Evolutionary conservation across 441 rosid species (phyloP).

Genomic region (Manihot esculenta): DNA sequence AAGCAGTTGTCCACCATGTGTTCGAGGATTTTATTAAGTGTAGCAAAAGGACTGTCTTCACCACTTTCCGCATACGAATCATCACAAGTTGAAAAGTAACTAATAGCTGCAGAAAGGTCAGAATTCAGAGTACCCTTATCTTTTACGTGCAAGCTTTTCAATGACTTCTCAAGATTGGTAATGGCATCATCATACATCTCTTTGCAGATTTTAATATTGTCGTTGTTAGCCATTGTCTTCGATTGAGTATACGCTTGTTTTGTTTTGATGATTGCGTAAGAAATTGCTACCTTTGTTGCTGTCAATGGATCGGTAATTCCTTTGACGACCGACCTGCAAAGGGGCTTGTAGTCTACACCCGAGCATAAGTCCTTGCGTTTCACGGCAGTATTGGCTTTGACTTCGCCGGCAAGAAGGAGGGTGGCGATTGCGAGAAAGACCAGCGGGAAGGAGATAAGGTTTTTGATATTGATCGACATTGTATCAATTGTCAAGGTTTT

Average conservation of each 20-base stretch:
- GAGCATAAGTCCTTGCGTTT: constrained; percentile 24
- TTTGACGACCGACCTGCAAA: constrained; percentile 32
- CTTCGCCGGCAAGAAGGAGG: constrained; percentile 18
- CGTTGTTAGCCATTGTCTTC: not conserved
- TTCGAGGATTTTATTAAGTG: not conserved
- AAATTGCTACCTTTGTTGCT: constrained; percentile 31
- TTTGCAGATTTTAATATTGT: not conserved
- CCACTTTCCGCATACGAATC: constrained; percentile 23
- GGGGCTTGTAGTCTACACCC: constrained; percentile 20
- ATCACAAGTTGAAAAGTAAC: constrained; percentile 30
- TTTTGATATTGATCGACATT: not conserved
- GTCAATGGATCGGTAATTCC: constrained; percentile 25
- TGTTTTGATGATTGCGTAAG: constrained; percentile 21
- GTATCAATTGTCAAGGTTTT: not conserved
- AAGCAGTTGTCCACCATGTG: constrained; percentile 23
- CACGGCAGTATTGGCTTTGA: not conserved
- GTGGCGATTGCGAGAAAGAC: constrained; percentile 27
- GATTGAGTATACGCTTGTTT: constrained; percentile 1
- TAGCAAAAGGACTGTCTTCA: constrained; percentile 9
- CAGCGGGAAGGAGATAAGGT: not conserved
- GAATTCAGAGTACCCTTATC: constrained; percentile 28
- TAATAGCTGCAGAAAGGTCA: constrained; percentile 35
- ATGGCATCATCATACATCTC: constrained; percentile 31
- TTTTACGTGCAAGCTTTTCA: constrained; percentile 13
- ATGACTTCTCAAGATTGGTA: constrained; percentile 26